Evolutionary conservation across 2,329 filamentous ascomycete species (phyloP).

Genomic region (Ophiosphaerella korrae): DNA sequence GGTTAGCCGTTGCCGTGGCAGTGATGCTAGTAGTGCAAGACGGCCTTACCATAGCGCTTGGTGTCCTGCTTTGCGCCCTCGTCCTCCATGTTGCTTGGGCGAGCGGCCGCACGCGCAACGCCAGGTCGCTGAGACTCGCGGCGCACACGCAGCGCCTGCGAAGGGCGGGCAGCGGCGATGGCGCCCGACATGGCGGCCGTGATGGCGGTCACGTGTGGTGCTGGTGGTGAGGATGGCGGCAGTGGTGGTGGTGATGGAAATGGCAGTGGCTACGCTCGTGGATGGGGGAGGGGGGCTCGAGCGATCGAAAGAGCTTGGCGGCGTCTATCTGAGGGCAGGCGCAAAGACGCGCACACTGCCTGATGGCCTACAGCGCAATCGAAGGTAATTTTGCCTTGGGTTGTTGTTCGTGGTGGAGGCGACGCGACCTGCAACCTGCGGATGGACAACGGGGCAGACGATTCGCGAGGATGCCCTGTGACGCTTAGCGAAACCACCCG

Average conservation of each 20-base stretch:
- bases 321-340: slow-evolving; percentile 14
- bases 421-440: slow-evolving; percentile 20
- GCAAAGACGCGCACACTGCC: slow-evolving; percentile 19
- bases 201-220: background rate
- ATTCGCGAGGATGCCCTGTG: background rate
- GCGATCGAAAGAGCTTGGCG: slow-evolving; percentile 3
- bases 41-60: slow-evolving; percentile 38
- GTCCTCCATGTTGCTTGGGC: slow-evolving; percentile 36
- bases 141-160: slow-evolving; percentile 51
- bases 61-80: slow-evolving; percentile 34
- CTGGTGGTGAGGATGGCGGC: background rate
- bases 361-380: slow-evolving; percentile 7
- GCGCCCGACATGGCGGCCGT: slow-evolving; percentile 39
- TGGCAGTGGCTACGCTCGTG: too few species aligned
- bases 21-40: too few species aligned
- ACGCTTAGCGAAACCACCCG: background rate
- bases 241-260: too few species aligned
- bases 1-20: background rate
- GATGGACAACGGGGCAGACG: background rate
- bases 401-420: slow-evolving; percentile 5
- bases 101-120: slow-evolving; percentile 33
- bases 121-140: slow-evolving; percentile 51
- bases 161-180: slow-evolving; percentile 39
- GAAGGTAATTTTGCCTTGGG: background rate
- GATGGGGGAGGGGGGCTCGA: too few species aligned